A percentile compares a stretch with the other conserved stretches of the same genome.
Conservation (phyloP, 139 green algal genomes). For the Klebsormidium nitens region DNA sequence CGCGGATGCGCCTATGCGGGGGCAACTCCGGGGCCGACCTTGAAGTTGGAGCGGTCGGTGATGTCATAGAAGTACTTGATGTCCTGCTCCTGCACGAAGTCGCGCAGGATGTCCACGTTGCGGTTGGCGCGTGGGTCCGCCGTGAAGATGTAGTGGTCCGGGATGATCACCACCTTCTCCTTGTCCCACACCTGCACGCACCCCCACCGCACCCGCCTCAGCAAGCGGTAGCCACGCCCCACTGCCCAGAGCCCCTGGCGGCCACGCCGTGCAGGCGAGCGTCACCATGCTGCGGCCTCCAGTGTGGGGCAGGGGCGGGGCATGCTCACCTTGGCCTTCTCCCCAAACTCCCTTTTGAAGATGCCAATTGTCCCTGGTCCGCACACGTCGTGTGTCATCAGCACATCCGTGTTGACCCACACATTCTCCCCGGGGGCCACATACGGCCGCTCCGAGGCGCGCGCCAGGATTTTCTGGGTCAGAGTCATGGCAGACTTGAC, state of each 20-base stretch:
- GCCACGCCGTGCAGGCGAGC: neutral
- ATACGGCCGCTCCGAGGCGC: conserved; percentile 56
- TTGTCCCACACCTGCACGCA: conserved; percentile 75
- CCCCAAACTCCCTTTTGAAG: conserved; percentile 92
- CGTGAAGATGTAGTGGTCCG: conserved; percentile 98
- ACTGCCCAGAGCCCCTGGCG: no score
- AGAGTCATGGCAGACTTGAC: conserved; percentile 80
- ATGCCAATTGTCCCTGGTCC: conserved; percentile 91
- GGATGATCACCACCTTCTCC: conserved; percentile 88
- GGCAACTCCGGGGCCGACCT: no score
- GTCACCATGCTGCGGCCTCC: neutral
- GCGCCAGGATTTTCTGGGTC: conserved; percentile 93
- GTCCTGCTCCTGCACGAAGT: conserved; percentile 75
- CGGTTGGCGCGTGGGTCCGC: conserved; percentile 82
- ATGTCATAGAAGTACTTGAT: conserved; percentile 99
- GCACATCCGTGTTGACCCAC: conserved; percentile 86
- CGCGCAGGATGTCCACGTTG: conserved; percentile 91
- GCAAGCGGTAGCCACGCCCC: no score
- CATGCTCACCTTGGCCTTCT: conserved; percentile 65
- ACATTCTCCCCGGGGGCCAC: conserved; percentile 86
- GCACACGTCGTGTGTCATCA: conserved; percentile 95
- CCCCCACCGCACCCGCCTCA: no score
- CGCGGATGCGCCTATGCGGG: no score
- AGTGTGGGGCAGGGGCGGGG: neutral
- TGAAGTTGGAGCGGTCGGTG: conserved; percentile 78